Evolutionary conservation across 441 rosid species (phyloP), one percentile per base, ranked within the genome.

Genomic region (Capsella rubella): DNA sequence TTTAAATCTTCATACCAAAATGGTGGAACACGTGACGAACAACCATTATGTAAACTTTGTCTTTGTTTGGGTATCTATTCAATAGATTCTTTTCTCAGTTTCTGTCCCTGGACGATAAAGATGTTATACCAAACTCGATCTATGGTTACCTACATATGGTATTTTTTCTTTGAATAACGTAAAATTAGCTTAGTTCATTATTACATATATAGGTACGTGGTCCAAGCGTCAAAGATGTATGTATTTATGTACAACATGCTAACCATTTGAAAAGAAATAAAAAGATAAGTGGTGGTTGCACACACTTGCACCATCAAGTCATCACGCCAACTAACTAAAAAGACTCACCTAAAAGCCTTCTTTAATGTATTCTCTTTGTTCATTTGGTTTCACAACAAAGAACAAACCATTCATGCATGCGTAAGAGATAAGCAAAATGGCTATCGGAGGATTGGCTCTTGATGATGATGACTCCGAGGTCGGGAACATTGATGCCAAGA

Each of bases 371-470:
- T 60, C 28, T n/a, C 13, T 59, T 67, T 49, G 50, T 40, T 11
- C 32, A 42, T 29, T 49, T 39, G 21, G 15, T 21, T 50, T 58
- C 57, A 15, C 69, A 60, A 42, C 4, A 18, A 18, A 39, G 8
- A 11, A 16, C 58, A 51, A 25, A 32, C 6, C 10, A n/a, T 21
- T 31, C 35, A 32, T 32, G 35, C 21, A 52, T 15, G 18, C 43
- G 8, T 53, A 55, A 47, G 31, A 3, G 39, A 50, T 28, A 32
- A 43, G 12, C 64, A 69, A 60, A 53, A 90, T 88, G 94, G 76
- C 94, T 14, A 76, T 59, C 1, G 93, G 89, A 74, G 87, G 84
- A 68, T 82, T 82, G 34, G 79, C 64, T 56, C 69, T 77, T 1
- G 82, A 83, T 34, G 85, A 83, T 34, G 85, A 21, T 21, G 25